Evolutionary conservation across 1,284 basidiomycete genomes (phyloP).

Genomic region (Neolentinus lepideus): DNA sequence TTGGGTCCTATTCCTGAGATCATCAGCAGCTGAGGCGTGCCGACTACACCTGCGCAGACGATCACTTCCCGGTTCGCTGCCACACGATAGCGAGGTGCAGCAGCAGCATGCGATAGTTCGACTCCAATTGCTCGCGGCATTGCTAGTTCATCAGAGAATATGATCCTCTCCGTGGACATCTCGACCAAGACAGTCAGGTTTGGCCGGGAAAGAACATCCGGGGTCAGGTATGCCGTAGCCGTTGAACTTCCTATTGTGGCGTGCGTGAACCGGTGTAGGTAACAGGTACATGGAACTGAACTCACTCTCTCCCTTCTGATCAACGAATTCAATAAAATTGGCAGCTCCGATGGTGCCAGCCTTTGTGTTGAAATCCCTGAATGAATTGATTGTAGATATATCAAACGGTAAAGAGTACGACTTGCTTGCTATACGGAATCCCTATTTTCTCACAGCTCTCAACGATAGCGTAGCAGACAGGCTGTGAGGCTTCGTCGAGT

Average conservation of each 20-base stretch:
- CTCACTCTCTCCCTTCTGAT: slow-evolving; percentile 26
- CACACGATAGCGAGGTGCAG: slow-evolving; percentile 18
- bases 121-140: slow-evolving; percentile 20
- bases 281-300: neutral
- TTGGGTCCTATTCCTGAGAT: slow-evolving; percentile 41
- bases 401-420: too few relatives aligned
- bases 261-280: neutral
- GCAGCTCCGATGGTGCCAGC: slow-evolving; percentile 19
- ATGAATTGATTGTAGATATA: too few relatives aligned
- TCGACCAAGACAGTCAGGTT: slow-evolving; percentile 33
- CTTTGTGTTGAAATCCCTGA: slow-evolving; percentile 24
- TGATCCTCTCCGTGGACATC: slow-evolving; percentile 20
- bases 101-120: slow-evolving; percentile 17
- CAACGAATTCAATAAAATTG: slow-evolving; percentile 18
- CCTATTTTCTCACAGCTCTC: neutral
- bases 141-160: slow-evolving; percentile 14
- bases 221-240: slow-evolving; percentile 30
- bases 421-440: neutral
- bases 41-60: slow-evolving; percentile 34
- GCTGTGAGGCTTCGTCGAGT: neutral
- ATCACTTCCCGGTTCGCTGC: slow-evolving; percentile 29
- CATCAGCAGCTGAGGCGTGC: slow-evolving; percentile 39
- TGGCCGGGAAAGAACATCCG: slow-evolving; percentile 23
- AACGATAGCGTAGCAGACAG: neutral
- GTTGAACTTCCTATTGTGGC: slow-evolving; percentile 28